Evolutionary conservation across 2,329 filamentous ascomycete species (phyloP), one percentile per base, ranked within the genome.

Genomic region (Ceratocystis albifundus): DNA sequence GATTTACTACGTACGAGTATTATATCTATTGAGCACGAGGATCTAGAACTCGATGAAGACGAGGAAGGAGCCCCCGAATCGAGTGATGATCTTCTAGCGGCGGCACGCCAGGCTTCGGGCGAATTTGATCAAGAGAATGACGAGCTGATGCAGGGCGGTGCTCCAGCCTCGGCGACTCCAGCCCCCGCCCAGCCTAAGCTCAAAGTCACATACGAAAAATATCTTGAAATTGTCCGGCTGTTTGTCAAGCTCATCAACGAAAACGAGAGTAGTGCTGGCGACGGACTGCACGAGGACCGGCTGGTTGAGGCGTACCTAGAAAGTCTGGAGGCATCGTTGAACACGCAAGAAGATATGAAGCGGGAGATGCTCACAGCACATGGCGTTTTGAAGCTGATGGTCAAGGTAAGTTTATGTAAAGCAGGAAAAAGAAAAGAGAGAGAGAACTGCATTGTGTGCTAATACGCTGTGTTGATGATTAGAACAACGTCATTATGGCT

Each of bases 11-110:
- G 91, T 53, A 92, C 96, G 76, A 94, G 89, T 75, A 99, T 99
- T 74, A 96, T 99, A 72, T 94, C 89, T 1, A 94, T 99, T 30
- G 94, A 99, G 76, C 94, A 97, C 73, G 94, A 99, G 71, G 94
- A 99, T 72, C 86, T 99, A 17, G 93, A 97, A 73, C 87, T 99
- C 69, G 90, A 96, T 4, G 84, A 87, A 4, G 78, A 78, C 69
- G 90, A 96, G 4, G 84, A 87, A 4, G 78, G 78, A 69, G 79
- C 80, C 68, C 64, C 46, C 4, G 66, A 69, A 28, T 61, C 64
- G n/a, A 48, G 30, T 25, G 67, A 69, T 45, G 44, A 66, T n/a
- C 68, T 69, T 6, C 70, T 76, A n/a, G 76, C 76, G 17, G 79
- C 77, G 12, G 77, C 77, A 2, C 78, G 80, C 15, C 80, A 81